Evolutionary conservation across 179 eudicot species (phyloP).

Genomic region (Actinidia chinensis): DNA sequence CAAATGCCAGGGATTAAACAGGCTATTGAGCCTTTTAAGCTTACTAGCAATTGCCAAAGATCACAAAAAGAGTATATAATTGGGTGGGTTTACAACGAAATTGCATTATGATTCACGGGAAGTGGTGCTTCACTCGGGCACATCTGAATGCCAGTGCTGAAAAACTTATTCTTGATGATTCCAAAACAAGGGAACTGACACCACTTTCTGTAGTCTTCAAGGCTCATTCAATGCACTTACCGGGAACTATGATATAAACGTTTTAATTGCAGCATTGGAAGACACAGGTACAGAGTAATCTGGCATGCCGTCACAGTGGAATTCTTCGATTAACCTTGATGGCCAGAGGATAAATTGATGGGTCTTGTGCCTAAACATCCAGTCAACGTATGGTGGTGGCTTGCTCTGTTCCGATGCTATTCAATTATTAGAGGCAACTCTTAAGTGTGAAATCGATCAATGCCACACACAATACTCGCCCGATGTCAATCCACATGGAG

Average conservation of each 20-base stretch:
- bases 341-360: constrained; percentile 54
- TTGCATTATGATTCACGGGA: constrained; percentile 43
- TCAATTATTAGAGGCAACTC: no score
- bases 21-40: no score
- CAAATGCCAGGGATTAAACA: no score
- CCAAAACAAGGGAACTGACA: constrained; percentile 54
- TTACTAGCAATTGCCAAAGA: no score
- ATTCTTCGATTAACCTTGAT: constrained; percentile 58
- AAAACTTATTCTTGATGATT: constrained; percentile 61
- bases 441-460: no score
- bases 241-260: constrained; percentile 89
- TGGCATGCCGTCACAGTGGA: constrained; percentile 75
- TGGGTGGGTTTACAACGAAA: constrained; percentile 12
- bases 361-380: constrained; percentile 79
- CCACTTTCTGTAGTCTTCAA: constrained; percentile 67
- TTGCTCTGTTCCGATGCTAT: no score
- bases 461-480: no score
- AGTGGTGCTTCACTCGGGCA: constrained; percentile 63
- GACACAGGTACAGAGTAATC: constrained; percentile 57
- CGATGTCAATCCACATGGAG: no score
- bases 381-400: constrained; percentile 63
- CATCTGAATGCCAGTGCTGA: constrained; percentile 63
- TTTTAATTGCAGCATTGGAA: constrained; percentile 71
- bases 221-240: constrained; percentile 82
- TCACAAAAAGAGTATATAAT: no score